These are phyloP conservation scores for Kockiozyma suomiensis DNA, from an alignment of 805 yeast genomes.

Conservation along the genomic window DNA sequence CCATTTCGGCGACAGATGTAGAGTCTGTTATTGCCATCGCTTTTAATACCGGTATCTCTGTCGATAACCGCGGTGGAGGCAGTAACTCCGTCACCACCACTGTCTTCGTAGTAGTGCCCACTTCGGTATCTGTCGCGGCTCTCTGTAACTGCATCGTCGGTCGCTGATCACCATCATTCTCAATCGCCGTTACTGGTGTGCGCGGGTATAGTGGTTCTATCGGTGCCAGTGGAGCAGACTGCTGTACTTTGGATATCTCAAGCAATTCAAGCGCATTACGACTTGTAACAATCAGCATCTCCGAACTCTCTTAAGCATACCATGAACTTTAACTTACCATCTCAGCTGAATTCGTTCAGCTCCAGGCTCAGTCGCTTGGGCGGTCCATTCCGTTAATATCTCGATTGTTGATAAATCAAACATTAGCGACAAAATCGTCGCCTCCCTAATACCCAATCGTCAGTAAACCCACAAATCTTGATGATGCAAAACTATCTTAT, in stretches of 20 bases:
- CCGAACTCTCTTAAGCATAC: not conserved
- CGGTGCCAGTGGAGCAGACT: slow-evolving; percentile 1
- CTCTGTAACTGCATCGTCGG: not conserved
- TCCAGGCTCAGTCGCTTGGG: slow-evolving; percentile 13
- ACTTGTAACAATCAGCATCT: not conserved
- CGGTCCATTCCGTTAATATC: slow-evolving; percentile 19
- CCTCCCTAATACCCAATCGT: slow-evolving; percentile 19
- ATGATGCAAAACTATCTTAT: not conserved
- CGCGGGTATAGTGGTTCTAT: not conserved
- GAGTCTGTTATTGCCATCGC: not conserved
- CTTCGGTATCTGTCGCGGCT: slow-evolving; percentile 4
- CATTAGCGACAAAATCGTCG: slow-evolving; percentile 25
- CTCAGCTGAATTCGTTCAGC: slow-evolving; percentile 15
- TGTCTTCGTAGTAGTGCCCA: not conserved
- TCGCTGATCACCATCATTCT: not conserved
- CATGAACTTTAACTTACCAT: slow-evolving; percentile 9
- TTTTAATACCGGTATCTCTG: not conserved
- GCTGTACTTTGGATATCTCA: slow-evolving; percentile 8
- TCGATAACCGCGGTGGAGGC: not conserved
- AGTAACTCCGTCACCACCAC: not conserved
- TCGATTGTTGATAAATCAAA: slow-evolving; percentile 17
- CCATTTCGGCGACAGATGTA: not conserved
- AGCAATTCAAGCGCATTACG: slow-evolving; percentile 18
- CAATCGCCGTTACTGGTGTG: not conserved
- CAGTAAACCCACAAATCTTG: not conserved